Base-by-base conservation (phyloP, 2,329 filamentous ascomycete species). In the Fusarium nisikadoi region DNA sequence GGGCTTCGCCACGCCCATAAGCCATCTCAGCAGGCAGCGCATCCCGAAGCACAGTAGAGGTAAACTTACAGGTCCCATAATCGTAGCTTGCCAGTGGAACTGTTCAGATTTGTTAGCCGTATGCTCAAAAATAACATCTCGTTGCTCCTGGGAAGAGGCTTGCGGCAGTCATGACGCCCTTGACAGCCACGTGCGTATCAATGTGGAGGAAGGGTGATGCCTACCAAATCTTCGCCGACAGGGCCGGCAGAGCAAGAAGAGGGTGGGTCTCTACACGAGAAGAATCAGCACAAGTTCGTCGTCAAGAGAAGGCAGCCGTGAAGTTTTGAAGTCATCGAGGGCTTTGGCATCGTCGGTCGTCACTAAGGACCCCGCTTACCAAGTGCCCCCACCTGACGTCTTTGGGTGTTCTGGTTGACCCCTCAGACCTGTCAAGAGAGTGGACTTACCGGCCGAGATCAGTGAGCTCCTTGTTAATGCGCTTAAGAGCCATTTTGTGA, bases 11-110 rank as follows among this genome's bases (percentile, higher is more conserved):
- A 66, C 65, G 29, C 55, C 57, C 49, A 58, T 53, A 53, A 61
- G 46, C 68, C 62, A 64, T 46, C 36, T 41, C 56, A 55, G 59
- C 43, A 46, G 31, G 41, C 60, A 60, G 23, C 49, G 38, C 60
- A 68, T 68, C 50, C 20, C 20, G 39, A 43, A 56, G 17, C 11
- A 17, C 8, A 45, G 20, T 39, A 56, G 59, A 45, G 65, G 52
- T 19, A 73, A 76, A 80, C 94, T 91, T 91, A 97, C 94, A 83
- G 96, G 96, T 85, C 96, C 96, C 96, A 99, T 99, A 83, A 99
- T 99, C 58, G 96, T 99, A 80, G 96, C 96, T 92, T 99, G 96
- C 96, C 96, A 99, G 91, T 98, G 96, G 83, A 99, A 99, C 95
- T 99, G 79, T 79, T 64, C 42, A 29, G 42, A 58, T 23, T 45